Base-by-base conservation (phyloP, 2,329 filamentous ascomycete genomes). In the Colletotrichum phormii region DNA sequence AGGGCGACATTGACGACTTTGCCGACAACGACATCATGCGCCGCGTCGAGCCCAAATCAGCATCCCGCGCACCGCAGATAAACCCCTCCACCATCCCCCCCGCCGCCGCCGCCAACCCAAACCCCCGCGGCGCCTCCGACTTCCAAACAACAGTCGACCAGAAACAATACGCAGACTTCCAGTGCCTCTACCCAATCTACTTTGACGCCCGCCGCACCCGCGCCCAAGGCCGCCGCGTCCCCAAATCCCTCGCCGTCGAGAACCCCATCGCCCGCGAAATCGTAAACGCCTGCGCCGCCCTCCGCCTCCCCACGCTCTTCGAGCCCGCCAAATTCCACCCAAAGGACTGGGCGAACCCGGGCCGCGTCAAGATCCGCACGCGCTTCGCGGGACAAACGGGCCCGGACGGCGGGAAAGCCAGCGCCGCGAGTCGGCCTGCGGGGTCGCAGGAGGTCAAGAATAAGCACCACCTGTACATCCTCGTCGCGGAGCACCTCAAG, bases 301-400 rank as follows among this genome's bases (percentile, higher is more conserved):
- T 98, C 73, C 89, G 92, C 35, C 85, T 95, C 46, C 88, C 90
- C 74, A 92, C 93, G 55, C 91, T 97, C 8, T 93, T 98, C 81
- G 97, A 99, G 85, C 94, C 95, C 1, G 93, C 93, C 80, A 98
- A 98, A 86, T 89, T 91, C 73, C 97, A 99, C 83, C 97, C 97
- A 7, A 96, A 97, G 84, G 97, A 99, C 86, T 99, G 97, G 97
- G 92, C 93, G 69, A 99, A 99, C 85, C 97, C 97, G 13, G 97
- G 97, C 4, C 89, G 97, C 72, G 94, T 98, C 75, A 91, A 94
- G 77, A 91, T 98, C 62, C 70, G 72, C 58, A 64, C 74, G 24
- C 74, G 68, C 11, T 73, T 73, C 68, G 67, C 60, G 49, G 64
- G 60, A n/a, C 71, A 75, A 31, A 58, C 46, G 35, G 73, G 73